phyloP scores from a whole-genome alignment of 208 protist species.

The Naegleria fowleri region DNA sequence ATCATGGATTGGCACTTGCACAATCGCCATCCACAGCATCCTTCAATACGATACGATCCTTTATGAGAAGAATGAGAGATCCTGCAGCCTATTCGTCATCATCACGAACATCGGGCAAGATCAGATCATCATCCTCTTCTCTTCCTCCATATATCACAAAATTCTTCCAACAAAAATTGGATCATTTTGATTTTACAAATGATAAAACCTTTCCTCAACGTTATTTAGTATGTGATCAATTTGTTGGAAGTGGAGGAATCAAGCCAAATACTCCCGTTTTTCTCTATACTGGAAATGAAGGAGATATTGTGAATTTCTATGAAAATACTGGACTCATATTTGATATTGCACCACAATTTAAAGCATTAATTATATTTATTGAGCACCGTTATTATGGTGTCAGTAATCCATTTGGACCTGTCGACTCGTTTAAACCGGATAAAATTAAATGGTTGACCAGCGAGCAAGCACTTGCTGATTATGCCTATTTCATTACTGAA shows the following conservation, averaged over 20 bases:
- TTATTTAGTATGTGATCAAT: slow-evolving; percentile 37
- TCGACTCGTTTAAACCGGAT: not conserved
- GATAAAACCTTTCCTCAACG: slow-evolving; percentile 38
- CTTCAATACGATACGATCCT: too few species aligned
- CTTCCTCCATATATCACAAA: slow-evolving; percentile 35
- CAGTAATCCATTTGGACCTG: slow-evolving; percentile 51
- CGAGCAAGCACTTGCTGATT: slow-evolving; percentile 75
- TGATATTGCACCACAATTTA: slow-evolving; percentile 55
- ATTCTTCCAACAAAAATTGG: slow-evolving; percentile 43
- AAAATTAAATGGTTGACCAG: slow-evolving; percentile 49
- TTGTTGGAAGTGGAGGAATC: not conserved
- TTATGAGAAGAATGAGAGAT: too few species aligned
- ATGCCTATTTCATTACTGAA: slow-evolving; percentile 52
- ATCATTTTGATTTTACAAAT: slow-evolving; percentile 48
- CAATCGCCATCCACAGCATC: too few species aligned
- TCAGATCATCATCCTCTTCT: not conserved
- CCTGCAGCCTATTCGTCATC: too few species aligned
- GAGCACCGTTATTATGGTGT: slow-evolving; percentile 74
- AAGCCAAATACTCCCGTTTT: slow-evolving; percentile 39
- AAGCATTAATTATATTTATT: slow-evolving; percentile 64
- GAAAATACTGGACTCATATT: slow-evolving; percentile 47
- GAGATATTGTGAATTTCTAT: slow-evolving; percentile 47
- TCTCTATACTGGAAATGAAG: slow-evolving; percentile 57
- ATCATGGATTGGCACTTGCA: too few species aligned
- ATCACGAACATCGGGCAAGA: too few species aligned